phyloP scores from a whole-genome alignment of 495 filamentous ascomycete species.

The Aspergillus cavernicola region DNA sequence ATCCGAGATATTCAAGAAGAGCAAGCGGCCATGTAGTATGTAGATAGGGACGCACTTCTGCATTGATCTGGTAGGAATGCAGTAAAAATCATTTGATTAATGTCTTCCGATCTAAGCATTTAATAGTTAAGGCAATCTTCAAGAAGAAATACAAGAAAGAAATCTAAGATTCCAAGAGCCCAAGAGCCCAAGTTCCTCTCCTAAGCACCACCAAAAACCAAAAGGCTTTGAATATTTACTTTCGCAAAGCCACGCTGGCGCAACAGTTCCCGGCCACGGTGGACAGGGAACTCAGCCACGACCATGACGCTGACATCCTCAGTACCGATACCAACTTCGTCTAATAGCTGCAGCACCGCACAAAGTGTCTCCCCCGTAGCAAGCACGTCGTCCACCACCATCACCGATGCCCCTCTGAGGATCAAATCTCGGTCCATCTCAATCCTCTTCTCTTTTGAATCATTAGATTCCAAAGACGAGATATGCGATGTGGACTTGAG shows the following conservation, averaged over 20 bases:
- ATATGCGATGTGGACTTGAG: slow-evolving; percentile 53
- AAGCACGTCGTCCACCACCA: slow-evolving; percentile 65
- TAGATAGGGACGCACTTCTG: too few relatives aligned
- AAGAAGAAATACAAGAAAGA: too few relatives aligned
- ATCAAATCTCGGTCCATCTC: slow-evolving; percentile 51
- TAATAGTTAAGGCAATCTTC: too few relatives aligned
- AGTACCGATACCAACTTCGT: slow-evolving; percentile 37
- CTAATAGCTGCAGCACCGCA: slow-evolving; percentile 52
- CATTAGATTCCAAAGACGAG: slow-evolving; percentile 39
- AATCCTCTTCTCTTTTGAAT: slow-evolving; percentile 38
- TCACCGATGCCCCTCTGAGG: slow-evolving; percentile 41
- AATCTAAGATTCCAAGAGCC: too few relatives aligned
- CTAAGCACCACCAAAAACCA: slow-evolving; percentile 44
- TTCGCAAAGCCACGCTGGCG: slow-evolving; percentile 52
- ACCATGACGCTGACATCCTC: slow-evolving; percentile 51
- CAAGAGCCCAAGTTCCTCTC: too few relatives aligned
- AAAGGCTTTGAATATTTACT: slow-evolving; percentile 54
- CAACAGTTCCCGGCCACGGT: slow-evolving; percentile 53
- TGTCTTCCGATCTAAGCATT: too few relatives aligned
- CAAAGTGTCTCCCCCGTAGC: slow-evolving; percentile 58
- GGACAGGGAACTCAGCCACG: slow-evolving; percentile 60
- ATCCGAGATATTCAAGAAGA: too few relatives aligned
- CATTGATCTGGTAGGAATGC: too few relatives aligned
- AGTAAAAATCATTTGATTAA: too few relatives aligned
- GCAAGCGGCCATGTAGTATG: too few relatives aligned